These are phyloP conservation scores for Rhynchospora tenuis DNA, from an alignment of 176 grass and related monocot species.

Conservation along the genomic window DNA sequence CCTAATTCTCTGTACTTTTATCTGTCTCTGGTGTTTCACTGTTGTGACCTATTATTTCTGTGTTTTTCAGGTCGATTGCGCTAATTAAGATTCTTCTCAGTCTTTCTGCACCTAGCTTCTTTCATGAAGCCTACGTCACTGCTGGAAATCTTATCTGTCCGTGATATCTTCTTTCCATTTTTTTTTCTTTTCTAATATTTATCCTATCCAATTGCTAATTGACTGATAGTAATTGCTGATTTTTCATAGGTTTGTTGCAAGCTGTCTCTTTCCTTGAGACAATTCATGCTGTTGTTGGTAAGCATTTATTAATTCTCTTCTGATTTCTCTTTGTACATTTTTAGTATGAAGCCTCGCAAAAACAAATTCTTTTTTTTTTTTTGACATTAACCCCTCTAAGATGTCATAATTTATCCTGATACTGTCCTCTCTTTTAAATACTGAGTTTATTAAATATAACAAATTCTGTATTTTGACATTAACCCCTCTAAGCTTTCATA, in stretches of 20 bases:
- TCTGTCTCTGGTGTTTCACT: neutral
- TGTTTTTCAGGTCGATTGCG: constrained; percentile 49
- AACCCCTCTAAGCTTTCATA: neutral
- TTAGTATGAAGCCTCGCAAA: neutral
- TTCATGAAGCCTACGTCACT: constrained; percentile 43
- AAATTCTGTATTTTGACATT: neutral
- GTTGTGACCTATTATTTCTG: neutral
- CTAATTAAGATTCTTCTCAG: constrained; percentile 43
- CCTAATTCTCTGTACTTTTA: neutral
- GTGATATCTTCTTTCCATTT: neutral
- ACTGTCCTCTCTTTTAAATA: neutral
- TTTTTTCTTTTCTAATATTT: neutral
- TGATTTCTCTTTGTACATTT: neutral
- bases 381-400: neutral
- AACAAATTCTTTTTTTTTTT: neutral
- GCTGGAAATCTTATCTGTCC: constrained; percentile 76
- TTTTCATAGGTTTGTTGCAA: constrained; percentile 56
- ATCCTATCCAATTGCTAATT: neutral
- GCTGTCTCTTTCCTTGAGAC: constrained; percentile 57
- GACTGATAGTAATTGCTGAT: neutral
- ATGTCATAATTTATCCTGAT: neutral
- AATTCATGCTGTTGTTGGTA: constrained; percentile 57
- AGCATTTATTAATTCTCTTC: neutral
- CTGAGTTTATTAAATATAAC: neutral
- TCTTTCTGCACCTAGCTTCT: constrained; percentile 21